Percentiles rank a stretch among this genome's conserved stretches.
Evolutionary conservation across 108 stramenopile species (phyloP).

Genomic region (Skeletonema marinoi): DNA sequence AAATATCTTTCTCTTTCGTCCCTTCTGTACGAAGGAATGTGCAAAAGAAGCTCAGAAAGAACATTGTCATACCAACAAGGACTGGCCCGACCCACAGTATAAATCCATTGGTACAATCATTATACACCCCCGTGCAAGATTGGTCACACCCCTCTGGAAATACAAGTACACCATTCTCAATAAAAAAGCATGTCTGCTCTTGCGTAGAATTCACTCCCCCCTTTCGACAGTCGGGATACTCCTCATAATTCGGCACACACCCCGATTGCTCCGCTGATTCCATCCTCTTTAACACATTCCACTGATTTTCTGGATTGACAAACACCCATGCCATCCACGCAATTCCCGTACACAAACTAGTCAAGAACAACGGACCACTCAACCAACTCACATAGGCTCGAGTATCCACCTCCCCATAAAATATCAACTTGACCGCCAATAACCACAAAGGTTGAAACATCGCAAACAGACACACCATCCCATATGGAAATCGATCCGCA

Average conservation of each 20-base stretch:
- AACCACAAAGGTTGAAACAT: no score
- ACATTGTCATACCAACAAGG: conserved; percentile 36
- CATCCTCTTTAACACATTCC: conserved; percentile 28
- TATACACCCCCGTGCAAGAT: conserved; percentile 34
- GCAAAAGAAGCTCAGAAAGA: conserved; percentile 56
- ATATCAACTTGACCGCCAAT: no score
- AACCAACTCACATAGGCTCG: no score
- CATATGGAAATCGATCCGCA: no score
- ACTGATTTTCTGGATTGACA: conserved; percentile 34
- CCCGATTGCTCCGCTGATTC: conserved; percentile 17
- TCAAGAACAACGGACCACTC: no score
- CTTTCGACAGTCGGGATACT: conserved; percentile 31
- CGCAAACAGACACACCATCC: no score
- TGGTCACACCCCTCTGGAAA: conserved; percentile 21
- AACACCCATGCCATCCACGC: conserved; percentile 51
- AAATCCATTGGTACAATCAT: conserved; percentile 46
- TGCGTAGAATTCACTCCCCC: conserved; percentile 7
- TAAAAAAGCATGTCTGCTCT: conserved; percentile 29
- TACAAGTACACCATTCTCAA: conserved; percentile 11
- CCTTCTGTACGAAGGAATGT: conserved; percentile 44
- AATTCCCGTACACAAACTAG: no score
- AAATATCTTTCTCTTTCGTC: conserved; percentile 33
- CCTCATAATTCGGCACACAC: conserved; percentile 41
- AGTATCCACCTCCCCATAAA: no score
- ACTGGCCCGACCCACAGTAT: conserved; percentile 57